Conservation (phyloP, 345 rosid species). For the Rhizophora apiculata region DNA sequence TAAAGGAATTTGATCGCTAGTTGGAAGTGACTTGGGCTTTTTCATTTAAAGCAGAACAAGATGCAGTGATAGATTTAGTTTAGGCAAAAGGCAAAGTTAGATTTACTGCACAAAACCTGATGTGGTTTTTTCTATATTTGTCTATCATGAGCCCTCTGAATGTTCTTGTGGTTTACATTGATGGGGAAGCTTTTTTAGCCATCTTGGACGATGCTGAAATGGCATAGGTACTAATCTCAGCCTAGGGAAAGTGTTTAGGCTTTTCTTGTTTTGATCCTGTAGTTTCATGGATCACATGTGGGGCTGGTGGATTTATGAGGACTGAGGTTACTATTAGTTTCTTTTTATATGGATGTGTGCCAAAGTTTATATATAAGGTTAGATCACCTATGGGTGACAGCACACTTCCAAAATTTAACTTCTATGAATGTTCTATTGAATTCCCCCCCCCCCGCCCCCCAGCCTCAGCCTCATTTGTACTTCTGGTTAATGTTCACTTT, state of each 20-base stretch:
- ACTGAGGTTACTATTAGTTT: no score
- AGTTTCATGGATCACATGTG: no score
- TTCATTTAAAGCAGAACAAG: neutral
- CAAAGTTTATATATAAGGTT: no score
- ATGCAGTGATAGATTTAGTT: neutral
- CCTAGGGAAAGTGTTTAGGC: no score
- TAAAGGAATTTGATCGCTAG: conserved; percentile 10
- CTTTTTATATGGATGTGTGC: no score
- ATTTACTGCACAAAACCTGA: neutral
- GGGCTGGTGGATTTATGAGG: no score
- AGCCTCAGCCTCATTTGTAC: neutral
- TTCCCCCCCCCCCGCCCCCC: neutral
- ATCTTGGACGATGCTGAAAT: neutral
- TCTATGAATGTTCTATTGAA: neutral
- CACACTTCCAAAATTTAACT: neutral
- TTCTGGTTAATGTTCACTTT: neutral
- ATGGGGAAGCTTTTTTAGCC: neutral
- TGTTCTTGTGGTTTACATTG: neutral
- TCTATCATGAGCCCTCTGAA: neutral
- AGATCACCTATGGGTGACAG: no score
- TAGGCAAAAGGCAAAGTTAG: neutral
- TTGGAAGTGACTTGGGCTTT: neutral
- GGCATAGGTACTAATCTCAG: no score
- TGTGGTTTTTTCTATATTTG: neutral
- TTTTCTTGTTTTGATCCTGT: no score